A percentile compares a stretch with the other conserved stretches of the same genome.
These are phyloP conservation scores for Pseudonitzschia multistriata DNA, from an alignment of 108 stramenopile species.

Conservation along the genomic window DNA sequence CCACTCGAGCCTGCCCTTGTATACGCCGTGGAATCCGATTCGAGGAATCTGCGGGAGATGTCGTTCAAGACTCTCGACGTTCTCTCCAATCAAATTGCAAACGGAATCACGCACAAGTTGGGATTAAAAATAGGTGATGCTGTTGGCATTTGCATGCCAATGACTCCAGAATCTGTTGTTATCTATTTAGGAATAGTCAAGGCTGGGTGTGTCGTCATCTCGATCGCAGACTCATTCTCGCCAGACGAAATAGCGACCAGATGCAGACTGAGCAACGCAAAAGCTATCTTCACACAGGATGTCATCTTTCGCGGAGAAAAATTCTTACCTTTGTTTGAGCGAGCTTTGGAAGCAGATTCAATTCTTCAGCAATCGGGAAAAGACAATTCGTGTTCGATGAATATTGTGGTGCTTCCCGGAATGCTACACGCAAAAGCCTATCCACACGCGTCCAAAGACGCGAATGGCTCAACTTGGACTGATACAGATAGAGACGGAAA, in stretches of 20 bases:
- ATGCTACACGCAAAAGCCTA: conserved; percentile 30
- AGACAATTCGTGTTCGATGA: conserved; percentile 9
- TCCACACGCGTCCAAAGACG: background rate
- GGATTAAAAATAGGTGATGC: conserved; percentile 24
- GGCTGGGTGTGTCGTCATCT: conserved; percentile 36
- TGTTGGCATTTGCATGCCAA: conserved; percentile 41
- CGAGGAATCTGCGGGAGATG: conserved; percentile 11
- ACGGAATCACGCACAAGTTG: conserved; percentile 23
- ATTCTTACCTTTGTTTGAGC: conserved; percentile 29
- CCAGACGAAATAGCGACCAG: conserved; percentile 33
- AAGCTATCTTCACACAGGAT: conserved; percentile 41
- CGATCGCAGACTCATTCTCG: conserved; percentile 40
- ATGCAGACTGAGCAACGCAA: conserved; percentile 41
- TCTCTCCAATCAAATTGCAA: conserved; percentile 40
- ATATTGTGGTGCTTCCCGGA: conserved; percentile 31
- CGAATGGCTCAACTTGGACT: conserved; percentile 18
- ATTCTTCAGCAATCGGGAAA: conserved; percentile 11
- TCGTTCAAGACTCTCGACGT: conserved; percentile 17
- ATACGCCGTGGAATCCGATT: conserved; percentile 31
- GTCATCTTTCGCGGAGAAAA: conserved; percentile 37
- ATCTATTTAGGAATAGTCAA: conserved; percentile 40
- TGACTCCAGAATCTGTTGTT: conserved; percentile 43
- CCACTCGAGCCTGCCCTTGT: conserved; percentile 24
- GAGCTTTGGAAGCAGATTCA: conserved; percentile 30
- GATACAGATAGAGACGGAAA: conserved; percentile 18